Evolutionary conservation across 345 rosid genomes (phyloP).

Genomic region (Arabis hirsuta): DNA sequence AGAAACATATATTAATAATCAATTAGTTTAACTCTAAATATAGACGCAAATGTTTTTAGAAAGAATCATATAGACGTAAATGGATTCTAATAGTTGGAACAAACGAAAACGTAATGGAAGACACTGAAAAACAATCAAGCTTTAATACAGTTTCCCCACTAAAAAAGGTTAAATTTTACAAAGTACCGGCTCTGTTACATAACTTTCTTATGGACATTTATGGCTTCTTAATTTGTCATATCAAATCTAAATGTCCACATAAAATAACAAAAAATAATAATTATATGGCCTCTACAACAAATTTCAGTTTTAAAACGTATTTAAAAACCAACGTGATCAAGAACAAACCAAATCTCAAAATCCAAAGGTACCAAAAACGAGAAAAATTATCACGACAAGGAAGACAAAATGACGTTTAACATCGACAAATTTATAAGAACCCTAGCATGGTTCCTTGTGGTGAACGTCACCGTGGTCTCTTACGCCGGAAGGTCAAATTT

Average conservation of each 20-base stretch:
- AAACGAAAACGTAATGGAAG: neutral
- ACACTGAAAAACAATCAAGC: neutral
- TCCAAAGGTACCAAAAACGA: neutral
- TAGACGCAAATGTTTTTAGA: neutral
- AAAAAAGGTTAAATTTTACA: neutral
- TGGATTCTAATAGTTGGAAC: constrained; percentile 2
- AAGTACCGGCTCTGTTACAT: constrained; percentile 10
- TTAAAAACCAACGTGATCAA: constrained; percentile 14
- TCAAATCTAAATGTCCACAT: neutral
- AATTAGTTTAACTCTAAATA: constrained; percentile 1
- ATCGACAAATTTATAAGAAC: constrained; percentile 16
- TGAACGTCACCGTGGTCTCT: constrained; percentile 23
- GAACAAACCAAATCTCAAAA: neutral
- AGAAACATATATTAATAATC: neutral
- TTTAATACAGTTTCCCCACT: neutral
- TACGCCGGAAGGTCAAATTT: constrained; percentile 28
- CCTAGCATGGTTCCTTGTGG: constrained; percentile 35
- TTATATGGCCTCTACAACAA: constrained; percentile 14
- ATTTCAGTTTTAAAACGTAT: constrained; percentile 31
- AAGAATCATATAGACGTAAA: neutral
- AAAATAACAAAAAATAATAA: constrained; percentile 8
- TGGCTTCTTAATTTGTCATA: neutral
- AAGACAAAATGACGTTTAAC: neutral
- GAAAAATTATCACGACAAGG: constrained; percentile 10
- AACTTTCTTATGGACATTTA: neutral